Conservation (phyloP, 2,329 filamentous ascomycete genomes). For the Aureobasidium sp. region DNA sequence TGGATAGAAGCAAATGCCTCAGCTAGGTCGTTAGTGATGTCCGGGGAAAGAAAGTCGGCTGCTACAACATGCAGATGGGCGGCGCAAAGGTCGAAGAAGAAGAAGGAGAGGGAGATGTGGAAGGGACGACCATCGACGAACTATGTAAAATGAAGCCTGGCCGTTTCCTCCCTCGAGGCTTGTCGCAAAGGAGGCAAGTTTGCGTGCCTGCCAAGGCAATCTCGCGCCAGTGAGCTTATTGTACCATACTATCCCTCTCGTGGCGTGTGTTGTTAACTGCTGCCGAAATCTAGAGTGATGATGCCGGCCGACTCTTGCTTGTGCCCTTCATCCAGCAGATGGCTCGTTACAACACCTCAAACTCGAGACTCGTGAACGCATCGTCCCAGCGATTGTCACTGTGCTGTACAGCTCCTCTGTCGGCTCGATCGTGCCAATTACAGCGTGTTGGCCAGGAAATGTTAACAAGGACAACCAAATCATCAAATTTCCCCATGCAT, state of each 20-base stretch:
- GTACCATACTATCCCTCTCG: not conserved
- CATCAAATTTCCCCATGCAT: constrained; percentile 13
- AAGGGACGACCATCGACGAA: not conserved
- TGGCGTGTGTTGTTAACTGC: constrained; percentile 12
- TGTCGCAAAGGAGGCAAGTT: constrained; percentile 9
- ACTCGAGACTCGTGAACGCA: not conserved
- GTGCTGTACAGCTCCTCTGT: not conserved
- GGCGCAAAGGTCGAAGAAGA: constrained; percentile 7
- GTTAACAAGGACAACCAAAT: not conserved
- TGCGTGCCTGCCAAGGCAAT: constrained; percentile 15
- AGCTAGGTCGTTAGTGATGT: not conserved
- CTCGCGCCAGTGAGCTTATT: constrained; percentile 7
- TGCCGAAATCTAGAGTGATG: constrained; percentile 4
- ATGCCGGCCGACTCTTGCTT: not conserved
- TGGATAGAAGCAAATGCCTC: constrained; percentile 15
- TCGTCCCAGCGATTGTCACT: not conserved
- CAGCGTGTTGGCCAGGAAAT: not conserved
- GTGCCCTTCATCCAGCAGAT: not conserved
- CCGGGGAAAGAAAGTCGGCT: not conserved
- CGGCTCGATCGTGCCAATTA: not conserved
- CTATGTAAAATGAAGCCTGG: constrained; percentile 12
- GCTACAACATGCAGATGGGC: constrained; percentile 6
- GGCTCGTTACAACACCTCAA: not conserved
- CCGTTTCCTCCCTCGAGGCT: not conserved
- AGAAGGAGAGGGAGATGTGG: not conserved